phyloP scores from a whole-genome alignment of 169 alveolate genomes.

The Plasmodium falciparum region DNA sequence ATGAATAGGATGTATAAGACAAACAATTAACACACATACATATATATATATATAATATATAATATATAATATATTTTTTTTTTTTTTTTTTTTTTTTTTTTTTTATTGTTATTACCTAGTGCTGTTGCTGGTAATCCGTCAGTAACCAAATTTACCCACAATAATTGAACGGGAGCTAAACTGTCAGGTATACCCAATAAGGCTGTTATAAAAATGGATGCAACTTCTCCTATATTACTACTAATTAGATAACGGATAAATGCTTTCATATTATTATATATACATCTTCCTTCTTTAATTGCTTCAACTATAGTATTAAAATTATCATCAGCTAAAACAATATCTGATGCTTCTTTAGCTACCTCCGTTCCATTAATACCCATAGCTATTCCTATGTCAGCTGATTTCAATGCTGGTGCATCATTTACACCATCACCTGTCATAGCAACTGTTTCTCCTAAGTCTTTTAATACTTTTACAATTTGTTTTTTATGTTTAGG shows the following conservation, averaged over 20 bases:
- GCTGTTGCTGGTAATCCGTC: conserved; percentile 99
- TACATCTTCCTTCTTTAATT: conserved; percentile 99
- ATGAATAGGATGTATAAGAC: not conserved
- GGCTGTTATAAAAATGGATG: conserved; percentile 98
- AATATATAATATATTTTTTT: not conserved
- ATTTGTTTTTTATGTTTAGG: conserved; percentile 98
- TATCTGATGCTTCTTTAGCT: conserved; percentile 99
- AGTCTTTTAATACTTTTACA: conserved; percentile 93
- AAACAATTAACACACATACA: not conserved
- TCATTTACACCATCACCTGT: conserved; percentile 99
- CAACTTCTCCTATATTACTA: conserved; percentile 99
- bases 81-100: not conserved
- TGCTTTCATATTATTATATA: conserved; percentile 99
- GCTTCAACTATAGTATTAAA: conserved; percentile 99
- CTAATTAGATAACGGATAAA: conserved; percentile 98
- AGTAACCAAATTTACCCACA: conserved; percentile 99
- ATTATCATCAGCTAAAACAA: conserved; percentile 99
- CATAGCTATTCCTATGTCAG: conserved; percentile 99
- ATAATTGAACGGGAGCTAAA: conserved; percentile 98
- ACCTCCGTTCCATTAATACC: conserved; percentile 99
- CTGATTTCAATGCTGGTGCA: conserved; percentile 99
- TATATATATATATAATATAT: not conserved
- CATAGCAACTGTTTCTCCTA: conserved; percentile 97
- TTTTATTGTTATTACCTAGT: conserved; percentile 80
- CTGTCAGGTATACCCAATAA: conserved; percentile 98